Percentiles rank a stretch among this genome's conserved stretches.
These are phyloP conservation scores for Camellia granthamiana DNA, from an alignment of 148 eudicot genomes.

Conservation along the genomic window DNA sequence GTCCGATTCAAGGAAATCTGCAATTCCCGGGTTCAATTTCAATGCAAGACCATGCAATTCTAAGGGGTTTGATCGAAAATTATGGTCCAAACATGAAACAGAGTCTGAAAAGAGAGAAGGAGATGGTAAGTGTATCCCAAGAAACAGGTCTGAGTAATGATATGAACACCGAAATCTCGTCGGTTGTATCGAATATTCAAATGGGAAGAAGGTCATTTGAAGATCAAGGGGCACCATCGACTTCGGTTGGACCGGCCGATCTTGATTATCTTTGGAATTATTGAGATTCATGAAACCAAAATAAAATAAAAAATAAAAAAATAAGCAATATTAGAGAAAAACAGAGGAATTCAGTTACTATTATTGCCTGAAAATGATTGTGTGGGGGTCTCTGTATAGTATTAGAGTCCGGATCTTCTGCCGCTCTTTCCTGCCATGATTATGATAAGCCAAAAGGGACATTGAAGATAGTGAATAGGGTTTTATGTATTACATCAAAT, in stretches of 20 bases:
- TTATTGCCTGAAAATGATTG: not conserved
- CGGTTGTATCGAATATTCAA: constrained; percentile 47
- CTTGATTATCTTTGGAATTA: constrained; percentile 54
- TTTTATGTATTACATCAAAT: not conserved
- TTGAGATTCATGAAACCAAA: constrained; percentile 11
- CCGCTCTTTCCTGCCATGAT: not conserved
- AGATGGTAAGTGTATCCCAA: constrained; percentile 42
- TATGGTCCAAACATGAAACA: constrained; percentile 39
- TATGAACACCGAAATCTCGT: constrained; percentile 53
- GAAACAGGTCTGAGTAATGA: constrained; percentile 54
- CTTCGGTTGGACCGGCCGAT: constrained; percentile 44
- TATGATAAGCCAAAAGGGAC: not conserved
- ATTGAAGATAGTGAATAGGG: not conserved
- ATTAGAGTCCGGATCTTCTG: no score
- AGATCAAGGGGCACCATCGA: constrained; percentile 46
- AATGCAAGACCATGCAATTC: constrained; percentile 40
- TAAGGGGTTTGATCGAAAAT: constrained; percentile 46
- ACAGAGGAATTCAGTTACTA: not conserved
- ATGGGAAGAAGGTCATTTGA: constrained; percentile 39
- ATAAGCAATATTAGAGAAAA: not conserved
- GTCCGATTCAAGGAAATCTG: constrained; percentile 28
- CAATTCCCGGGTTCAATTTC: constrained; percentile 22
- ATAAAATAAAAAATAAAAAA: not conserved
- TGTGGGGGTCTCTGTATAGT: constrained; percentile 9
- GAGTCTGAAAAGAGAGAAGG: constrained; percentile 40